phyloP scores from a whole-genome alignment of 768 basidiomycete genomes.

The Tricholoma flavovirens region DNA sequence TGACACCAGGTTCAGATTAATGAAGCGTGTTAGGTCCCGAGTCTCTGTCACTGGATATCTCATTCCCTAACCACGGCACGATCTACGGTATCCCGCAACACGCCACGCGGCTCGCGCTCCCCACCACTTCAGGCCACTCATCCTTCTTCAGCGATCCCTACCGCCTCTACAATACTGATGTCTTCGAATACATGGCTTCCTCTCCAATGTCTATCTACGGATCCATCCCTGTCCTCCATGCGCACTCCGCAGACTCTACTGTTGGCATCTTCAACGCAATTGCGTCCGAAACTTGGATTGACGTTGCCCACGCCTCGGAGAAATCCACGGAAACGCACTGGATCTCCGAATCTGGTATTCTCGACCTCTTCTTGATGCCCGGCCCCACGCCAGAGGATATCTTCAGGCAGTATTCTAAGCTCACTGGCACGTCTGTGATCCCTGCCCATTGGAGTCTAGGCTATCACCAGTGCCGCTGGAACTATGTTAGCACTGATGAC shows the following conservation, averaged over 20 bases:
- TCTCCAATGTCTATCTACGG: conserved; percentile 83
- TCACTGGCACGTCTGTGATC: conserved; percentile 85
- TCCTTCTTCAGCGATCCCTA: conserved; percentile 85
- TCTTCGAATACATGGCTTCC: conserved; percentile 90
- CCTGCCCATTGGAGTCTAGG: conserved; percentile 89
- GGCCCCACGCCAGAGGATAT: conserved; percentile 81
- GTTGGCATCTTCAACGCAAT: conserved; percentile 87
- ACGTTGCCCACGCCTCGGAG: conserved; percentile 64
- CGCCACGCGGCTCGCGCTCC: conserved; percentile 84
- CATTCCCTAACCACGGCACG: conserved; percentile 85
- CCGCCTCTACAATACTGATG: conserved; percentile 91
- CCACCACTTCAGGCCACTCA: conserved; percentile 77
- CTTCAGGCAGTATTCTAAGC: conserved; percentile 76
- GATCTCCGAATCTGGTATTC: conserved; percentile 95
- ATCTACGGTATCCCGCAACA: conserved; percentile 98
- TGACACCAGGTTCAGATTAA: background rate
- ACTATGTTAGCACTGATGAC: conserved; percentile 89
- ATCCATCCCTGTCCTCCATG: conserved; percentile 88
- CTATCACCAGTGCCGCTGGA: conserved; percentile 99
- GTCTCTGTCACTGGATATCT: conserved; percentile 86
- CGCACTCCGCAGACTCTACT: conserved; percentile 81
- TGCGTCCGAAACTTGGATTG: conserved; percentile 93
- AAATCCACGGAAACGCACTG: conserved; percentile 87
- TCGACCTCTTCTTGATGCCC: conserved; percentile 90
- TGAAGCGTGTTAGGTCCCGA: conserved; percentile 73